Base-by-base conservation (phyloP, 345 rosid species). In the Garcia nutans region DNA sequence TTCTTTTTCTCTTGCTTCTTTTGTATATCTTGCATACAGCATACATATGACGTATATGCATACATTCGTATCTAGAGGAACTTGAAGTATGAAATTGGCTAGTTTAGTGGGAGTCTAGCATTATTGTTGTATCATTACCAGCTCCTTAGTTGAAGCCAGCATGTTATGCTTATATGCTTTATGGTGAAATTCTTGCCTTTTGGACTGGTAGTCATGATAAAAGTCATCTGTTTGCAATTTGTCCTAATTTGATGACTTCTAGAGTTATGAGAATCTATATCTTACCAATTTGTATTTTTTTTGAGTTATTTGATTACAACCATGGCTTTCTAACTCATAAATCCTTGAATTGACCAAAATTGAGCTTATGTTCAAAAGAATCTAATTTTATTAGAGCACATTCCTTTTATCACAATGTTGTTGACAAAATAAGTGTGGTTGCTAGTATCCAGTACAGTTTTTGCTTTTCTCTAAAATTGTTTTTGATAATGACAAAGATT, bases 91-190 rank as follows among this genome's bases (percentile, higher is more conserved):
- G 33, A 1, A 60, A 50, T 44, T 62, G 67, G 13, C 8, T 76
- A 50, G 69, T 67, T 61, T 76, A n/a, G 17, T 42, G 58, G 45
- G 8, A 68, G 19, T 24, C n/a, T 44, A 17, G 13, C 6, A 28
- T 66, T 42, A 8, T 24, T 68, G n/a, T 67, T 33, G 55, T 50
- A 37, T 68, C 56, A 24, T 23, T 54, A 55, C 23, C 10, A 42
- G 19, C 37, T 73, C 37, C 45, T 31, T 74, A 37, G 20, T 71
- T 58, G 23, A 41, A 63, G 42, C 26, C 61, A 45, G 50, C 12
- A 45, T 24, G 37, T 70, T 70, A 19, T 64, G 44, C 13, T 67
- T 70, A 33, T 44, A 66, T 64, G 55, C 17, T 69, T 50, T 16
- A 20, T 20, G 6, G 58, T 59, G 59, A 72, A 20, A 44, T 67